Base-by-base conservation (phyloP, 441 rosid species). In the Erodium trifolium region DNA sequence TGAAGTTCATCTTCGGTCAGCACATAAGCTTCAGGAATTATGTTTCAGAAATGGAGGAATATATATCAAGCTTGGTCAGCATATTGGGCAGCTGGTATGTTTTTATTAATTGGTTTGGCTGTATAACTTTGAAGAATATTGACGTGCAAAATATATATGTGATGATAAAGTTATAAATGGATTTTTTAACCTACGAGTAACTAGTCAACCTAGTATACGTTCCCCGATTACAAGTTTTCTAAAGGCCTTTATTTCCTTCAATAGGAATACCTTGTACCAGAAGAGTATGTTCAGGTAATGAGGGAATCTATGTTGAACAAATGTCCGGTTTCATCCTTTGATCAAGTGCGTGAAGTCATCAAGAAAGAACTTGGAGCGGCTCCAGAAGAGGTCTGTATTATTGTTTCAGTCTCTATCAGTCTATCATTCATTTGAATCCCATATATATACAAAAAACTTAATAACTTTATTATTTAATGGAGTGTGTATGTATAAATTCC, bases 11-110 rank as follows among this genome's bases (percentile, higher is more conserved):
- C 78, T 85, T 66, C 84, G 97, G 78, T 94, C 97, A 5, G 97
- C 99, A 0, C 81, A 51, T 2, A 92, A 92, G 87, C 97, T 92
- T 76, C 96, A 88, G 78, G 96, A 92, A 63, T 82, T 92, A 4
- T 94, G 96, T 81, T 94, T 92, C 76, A 86, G 68, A 76, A 92
- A 94, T 78, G 98, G 97, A 75, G 99, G 98, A 68, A 84, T 94
- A 66, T 90, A 92, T 79, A 90, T 92, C 73, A 92, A 94, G 84
- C 93, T 92, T 14, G 97, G 99, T 27, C 97, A 94, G 80, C 94
- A 90, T 77, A 78, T 92, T 13, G 98, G 96, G 19, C 94, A 94
- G 79, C 76, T 88, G 86, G 98, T 94, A 84, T 75, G 79, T 66
- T 59, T 55, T 65, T 70, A 13, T 64, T 70, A 45, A 60, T 67